Evolutionary conservation across 2,329 filamentous ascomycete genomes (phyloP).

Genomic region (Alternaria ventricosa): DNA sequence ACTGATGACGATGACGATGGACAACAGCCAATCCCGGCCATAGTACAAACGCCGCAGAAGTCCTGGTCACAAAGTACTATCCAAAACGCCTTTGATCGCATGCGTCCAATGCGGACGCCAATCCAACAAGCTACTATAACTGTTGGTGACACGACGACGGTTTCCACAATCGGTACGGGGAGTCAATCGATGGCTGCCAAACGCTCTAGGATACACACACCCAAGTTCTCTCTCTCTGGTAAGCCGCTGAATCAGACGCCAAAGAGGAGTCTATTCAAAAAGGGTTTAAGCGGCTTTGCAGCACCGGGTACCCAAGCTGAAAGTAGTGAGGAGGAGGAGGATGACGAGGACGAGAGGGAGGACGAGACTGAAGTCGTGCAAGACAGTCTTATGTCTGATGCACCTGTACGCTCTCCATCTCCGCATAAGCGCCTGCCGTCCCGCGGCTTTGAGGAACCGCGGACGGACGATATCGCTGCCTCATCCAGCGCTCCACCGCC

Average conservation of each 20-base stretch:
- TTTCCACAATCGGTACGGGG: conserved; percentile 66
- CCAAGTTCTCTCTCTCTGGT: conserved; percentile 42
- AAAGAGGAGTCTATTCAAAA: conserved; percentile 48
- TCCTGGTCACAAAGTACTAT: conserved; percentile 52
- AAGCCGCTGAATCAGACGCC: conserved; percentile 37
- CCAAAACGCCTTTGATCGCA: conserved; percentile 68
- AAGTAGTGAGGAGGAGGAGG: conserved; percentile 38
- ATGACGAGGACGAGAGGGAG: background rate
- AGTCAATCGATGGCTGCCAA: conserved; percentile 56
- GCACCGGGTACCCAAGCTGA: conserved; percentile 59
- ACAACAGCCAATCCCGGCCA: conserved; percentile 32
- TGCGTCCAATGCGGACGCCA: conserved; percentile 67
- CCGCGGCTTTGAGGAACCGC: conserved; percentile 20
- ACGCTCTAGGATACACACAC: conserved; percentile 52
- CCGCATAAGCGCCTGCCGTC: conserved; percentile 13
- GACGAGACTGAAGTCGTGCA: conserved; percentile 25
- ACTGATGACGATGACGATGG: conserved; percentile 19
- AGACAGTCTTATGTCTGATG: conserved; percentile 23
- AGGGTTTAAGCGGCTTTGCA: conserved; percentile 60
- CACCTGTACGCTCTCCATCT: conserved; percentile 22
- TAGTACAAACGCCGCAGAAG: conserved; percentile 40
- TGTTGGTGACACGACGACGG: conserved; percentile 71
- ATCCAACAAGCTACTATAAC: conserved; percentile 76
- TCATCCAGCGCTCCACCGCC: conserved; percentile 21
- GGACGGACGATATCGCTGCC: conserved; percentile 21